Conservation (phyloP, 257 asterid species). For the Vinca minor region DNA sequence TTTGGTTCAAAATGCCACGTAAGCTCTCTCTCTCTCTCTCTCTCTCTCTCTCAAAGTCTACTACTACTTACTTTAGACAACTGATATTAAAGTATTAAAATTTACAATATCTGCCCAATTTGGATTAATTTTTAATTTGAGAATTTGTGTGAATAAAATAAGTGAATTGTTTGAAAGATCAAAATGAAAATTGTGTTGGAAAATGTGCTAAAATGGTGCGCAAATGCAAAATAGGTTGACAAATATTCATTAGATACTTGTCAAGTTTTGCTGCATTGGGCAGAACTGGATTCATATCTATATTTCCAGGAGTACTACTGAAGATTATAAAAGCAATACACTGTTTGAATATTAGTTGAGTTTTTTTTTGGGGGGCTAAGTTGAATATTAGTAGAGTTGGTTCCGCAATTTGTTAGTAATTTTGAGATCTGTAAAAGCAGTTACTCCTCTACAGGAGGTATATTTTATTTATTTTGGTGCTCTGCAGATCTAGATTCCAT, state of each 20-base stretch:
- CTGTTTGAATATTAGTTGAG: no score
- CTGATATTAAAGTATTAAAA: no score
- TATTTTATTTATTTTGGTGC: background rate
- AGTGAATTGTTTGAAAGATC: no score
- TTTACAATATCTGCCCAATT: no score
- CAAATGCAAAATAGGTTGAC: no score
- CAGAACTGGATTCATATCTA: background rate
- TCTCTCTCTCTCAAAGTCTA: slow-evolving; percentile 1
- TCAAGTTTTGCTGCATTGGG: background rate
- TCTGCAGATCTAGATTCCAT: background rate
- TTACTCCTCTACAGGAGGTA: background rate
- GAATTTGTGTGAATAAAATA: no score
- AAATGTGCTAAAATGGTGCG: no score
- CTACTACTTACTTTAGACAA: background rate
- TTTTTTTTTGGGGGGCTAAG: no score
- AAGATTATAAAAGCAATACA: background rate
- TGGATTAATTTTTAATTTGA: no score
- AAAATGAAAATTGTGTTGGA: no score
- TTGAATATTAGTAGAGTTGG: background rate
- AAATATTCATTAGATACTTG: no score
- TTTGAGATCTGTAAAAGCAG: background rate
- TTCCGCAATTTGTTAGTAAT: background rate
- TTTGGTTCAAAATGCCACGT: slow-evolving; percentile 57
- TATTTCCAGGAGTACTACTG: no score
- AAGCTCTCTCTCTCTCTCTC: slow-evolving; percentile 5